Conservation (phyloP, 768 basidiomycete species). For the Amanita muscaria region DNA sequence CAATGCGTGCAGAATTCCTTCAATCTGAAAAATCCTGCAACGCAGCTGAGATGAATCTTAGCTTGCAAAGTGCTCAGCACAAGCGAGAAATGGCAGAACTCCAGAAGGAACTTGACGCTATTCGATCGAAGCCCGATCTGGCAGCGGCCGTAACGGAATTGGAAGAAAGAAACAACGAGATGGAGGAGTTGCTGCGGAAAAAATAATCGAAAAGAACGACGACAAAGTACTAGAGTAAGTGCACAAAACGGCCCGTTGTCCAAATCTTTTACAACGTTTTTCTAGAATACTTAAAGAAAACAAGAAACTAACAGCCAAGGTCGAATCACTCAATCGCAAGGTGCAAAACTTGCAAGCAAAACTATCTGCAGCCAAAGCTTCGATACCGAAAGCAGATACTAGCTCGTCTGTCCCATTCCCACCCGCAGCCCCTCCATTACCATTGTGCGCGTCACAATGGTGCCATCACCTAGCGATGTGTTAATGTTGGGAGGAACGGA, state of each 20-base stretch:
- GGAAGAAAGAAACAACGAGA: slow-evolving; percentile 62
- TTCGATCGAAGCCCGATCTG: slow-evolving; percentile 47
- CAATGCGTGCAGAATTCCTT: slow-evolving; percentile 33
- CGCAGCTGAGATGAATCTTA: slow-evolving; percentile 56
- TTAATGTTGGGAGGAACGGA: slow-evolving; percentile 29
- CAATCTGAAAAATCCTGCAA: slow-evolving; percentile 50
- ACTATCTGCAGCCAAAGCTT: slow-evolving; percentile 43
- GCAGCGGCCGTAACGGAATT: slow-evolving; percentile 48
- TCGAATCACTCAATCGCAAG: slow-evolving; percentile 66
- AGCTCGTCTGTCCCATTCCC: slow-evolving; percentile 6
- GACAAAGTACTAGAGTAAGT: slow-evolving; percentile 73
- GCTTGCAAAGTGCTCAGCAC: slow-evolving; percentile 56
- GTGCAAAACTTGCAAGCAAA: slow-evolving; percentile 65
- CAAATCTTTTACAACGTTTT: slow-evolving; percentile 6
- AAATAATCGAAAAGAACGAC: slow-evolving; percentile 83
- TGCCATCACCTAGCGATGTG: slow-evolving; percentile 56
- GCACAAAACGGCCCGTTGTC: neutral
- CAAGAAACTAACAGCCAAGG: slow-evolving; percentile 63
- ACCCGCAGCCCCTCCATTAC: slow-evolving; percentile 13
- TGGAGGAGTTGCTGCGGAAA: slow-evolving; percentile 60
- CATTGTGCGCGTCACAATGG: slow-evolving; percentile 38
- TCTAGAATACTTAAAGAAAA: slow-evolving; percentile 69
- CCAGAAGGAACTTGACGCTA: slow-evolving; percentile 43
- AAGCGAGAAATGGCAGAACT: slow-evolving; percentile 54
- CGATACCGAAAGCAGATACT: slow-evolving; percentile 9